phyloP scores from a whole-genome alignment of 1,284 basidiomycete species.

The Phenoliferia sp. region DNA sequence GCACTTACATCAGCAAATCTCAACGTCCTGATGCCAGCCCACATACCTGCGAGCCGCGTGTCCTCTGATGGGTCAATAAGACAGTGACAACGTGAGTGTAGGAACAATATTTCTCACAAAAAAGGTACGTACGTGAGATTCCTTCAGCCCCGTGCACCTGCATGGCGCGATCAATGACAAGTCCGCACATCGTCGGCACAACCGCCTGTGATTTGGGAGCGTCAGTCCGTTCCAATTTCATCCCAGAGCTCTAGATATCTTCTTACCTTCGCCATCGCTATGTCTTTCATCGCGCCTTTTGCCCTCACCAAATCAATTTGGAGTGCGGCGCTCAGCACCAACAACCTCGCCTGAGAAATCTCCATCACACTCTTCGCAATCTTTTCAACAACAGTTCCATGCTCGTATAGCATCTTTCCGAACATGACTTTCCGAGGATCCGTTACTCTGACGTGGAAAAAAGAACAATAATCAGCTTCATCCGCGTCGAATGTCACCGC shows the following conservation, averaged over 20 bases:
- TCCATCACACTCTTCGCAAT: constrained; percentile 89
- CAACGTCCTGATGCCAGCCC: constrained; percentile 76
- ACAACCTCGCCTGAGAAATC: constrained; percentile 77
- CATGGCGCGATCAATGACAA: constrained; percentile 86
- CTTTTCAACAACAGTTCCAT: constrained; percentile 84
- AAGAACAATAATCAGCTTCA: not conserved
- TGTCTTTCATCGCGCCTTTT: constrained; percentile 94
- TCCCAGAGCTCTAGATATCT: not conserved
- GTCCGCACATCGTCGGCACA: constrained; percentile 80
- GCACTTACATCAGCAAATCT: constrained; percentile 57
- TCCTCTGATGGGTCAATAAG: constrained; percentile 52
- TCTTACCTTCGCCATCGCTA: constrained; percentile 87
- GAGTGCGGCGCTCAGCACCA: constrained; percentile 88
- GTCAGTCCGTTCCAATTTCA: not conserved
- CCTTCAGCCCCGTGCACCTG: constrained; percentile 94
- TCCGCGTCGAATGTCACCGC: not conserved
- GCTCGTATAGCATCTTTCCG: constrained; percentile 83
- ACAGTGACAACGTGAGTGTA: not conserved
- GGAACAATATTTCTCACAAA: no score
- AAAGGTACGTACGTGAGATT: constrained; percentile 53
- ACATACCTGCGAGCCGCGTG: constrained; percentile 70
- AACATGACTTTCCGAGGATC: constrained; percentile 88
- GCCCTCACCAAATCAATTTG: constrained; percentile 86
- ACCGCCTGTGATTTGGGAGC: constrained; percentile 59
- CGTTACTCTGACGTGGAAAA: constrained; percentile 61